Base-by-base conservation (phyloP, 2,329 filamentous ascomycete species). In the Xylaria sp. region DNA sequence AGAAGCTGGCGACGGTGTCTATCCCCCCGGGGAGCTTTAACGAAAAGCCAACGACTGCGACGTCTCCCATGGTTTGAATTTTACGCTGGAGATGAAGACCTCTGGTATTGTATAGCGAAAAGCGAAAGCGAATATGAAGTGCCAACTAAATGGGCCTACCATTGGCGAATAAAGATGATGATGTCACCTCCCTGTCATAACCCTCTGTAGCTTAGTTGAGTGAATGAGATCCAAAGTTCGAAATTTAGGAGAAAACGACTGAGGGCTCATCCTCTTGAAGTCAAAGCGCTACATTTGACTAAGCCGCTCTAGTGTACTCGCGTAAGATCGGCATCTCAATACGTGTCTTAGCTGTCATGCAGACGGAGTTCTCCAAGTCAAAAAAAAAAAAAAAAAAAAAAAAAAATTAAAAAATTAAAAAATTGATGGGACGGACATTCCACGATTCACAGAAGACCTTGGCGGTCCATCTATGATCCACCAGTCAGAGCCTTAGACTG, bases 21-120 rank as follows among this genome's bases (percentile, higher is more conserved):
- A 76, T 72, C 44, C 74, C 78, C 39, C 81, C 78, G 1, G 82
- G 82, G 1, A 83, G 76, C 63, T 79, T 81, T 57, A 80, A 80
- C 15, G 80, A 79, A 44, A 78, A 77, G 3, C 82, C 82, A 9
- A 84, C 69, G 7, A 84, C 67, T 8, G 80, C 80, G 20, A 72
- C 54, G 58, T 68, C 65, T 20, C 55, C 67, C 69, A 72, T 72
- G 1, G 13, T 25, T 56, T 44, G n/a, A 48, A 20, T 2, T 39
- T 57, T 3, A 12, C 37, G 54, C 25, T 7, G 10, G 52, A 3
- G n/a, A 39, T 52, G 5, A 39, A 23, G 9, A n/a, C 2, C 13
- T n/a, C 6, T 28, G 41, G 9, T 18, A 41, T 8, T 39, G 46
- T 56, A 50, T 15, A 50, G n/a, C 15, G 12, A 9, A 46, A 50